Conservation (phyloP, 495 filamentous ascomycete species). For the Aspergillus homomorphus region DNA sequence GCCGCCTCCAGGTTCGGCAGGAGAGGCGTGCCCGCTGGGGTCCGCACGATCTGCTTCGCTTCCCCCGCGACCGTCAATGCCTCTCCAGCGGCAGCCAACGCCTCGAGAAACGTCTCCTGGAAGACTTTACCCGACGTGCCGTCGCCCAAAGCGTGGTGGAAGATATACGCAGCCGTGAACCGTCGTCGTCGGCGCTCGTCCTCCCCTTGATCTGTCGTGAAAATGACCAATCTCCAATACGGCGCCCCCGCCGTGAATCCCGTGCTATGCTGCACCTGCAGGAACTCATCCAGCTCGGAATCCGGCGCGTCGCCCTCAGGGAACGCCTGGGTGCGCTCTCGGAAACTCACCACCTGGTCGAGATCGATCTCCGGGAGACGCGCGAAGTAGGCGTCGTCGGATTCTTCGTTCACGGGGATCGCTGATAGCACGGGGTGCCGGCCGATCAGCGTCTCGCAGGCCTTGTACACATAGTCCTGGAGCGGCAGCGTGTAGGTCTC, state of each 20-base stretch:
- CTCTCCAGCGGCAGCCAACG: constrained; percentile 12
- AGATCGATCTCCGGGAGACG: constrained; percentile 44
- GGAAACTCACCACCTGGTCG: constrained; percentile 31
- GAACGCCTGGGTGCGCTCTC: constrained; percentile 20
- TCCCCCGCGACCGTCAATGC: constrained; percentile 14
- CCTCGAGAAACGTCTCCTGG: constrained; percentile 30
- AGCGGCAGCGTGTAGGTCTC: constrained; percentile 26
- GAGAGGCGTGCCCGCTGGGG: constrained; percentile 28
- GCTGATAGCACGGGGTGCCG: constrained; percentile 43
- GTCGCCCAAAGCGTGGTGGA: constrained; percentile 37
- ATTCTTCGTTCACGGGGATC: constrained; percentile 41
- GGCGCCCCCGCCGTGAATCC: constrained; percentile 30
- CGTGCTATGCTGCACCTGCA: constrained; percentile 38
- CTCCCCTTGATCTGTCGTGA: no score
- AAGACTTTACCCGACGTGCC: constrained; percentile 37
- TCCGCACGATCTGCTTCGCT: constrained; percentile 21
- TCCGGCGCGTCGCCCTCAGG: constrained; percentile 14
- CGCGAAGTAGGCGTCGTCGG: constrained; percentile 39
- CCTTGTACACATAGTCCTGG: constrained; percentile 35
- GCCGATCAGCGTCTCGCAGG: constrained; percentile 35
- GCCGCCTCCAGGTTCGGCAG: constrained; percentile 28
- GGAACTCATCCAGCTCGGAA: constrained; percentile 31
- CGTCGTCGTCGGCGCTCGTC: constrained; percentile 14
- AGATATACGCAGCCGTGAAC: constrained; percentile 39
- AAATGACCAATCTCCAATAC: constrained; percentile 38